Percentiles rank a stretch among this genome's conserved stretches.
phyloP scores from a whole-genome alignment of 2,329 filamentous ascomycete species.

The Neurospora crassa region DNA sequence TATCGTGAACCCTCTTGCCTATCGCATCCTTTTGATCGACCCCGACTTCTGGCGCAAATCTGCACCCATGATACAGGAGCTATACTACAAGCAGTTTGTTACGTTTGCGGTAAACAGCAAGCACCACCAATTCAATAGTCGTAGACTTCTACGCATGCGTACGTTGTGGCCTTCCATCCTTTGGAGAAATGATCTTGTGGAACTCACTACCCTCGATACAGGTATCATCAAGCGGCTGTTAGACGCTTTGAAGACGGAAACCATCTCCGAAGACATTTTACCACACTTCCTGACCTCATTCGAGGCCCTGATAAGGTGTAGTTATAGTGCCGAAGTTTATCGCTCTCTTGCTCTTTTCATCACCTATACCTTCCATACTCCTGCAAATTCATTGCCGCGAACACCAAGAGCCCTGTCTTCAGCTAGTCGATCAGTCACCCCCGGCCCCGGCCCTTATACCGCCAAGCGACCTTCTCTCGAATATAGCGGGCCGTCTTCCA shows the following conservation, averaged over 20 bases:
- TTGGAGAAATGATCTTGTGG: background rate
- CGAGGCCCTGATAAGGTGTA: slow-evolving; percentile 67
- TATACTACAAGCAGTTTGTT: slow-evolving; percentile 90
- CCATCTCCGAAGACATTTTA: slow-evolving; percentile 61
- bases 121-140: slow-evolving; percentile 84
- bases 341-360: slow-evolving; percentile 84
- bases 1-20: slow-evolving; percentile 91
- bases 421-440: slow-evolving; percentile 31
- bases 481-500: slow-evolving; percentile 12
- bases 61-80: slow-evolving; percentile 63
- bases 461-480: slow-evolving; percentile 30
- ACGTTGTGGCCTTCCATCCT: slow-evolving; percentile 29
- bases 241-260: slow-evolving; percentile 81
- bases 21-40: slow-evolving; percentile 84
- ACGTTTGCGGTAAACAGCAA: slow-evolving; percentile 86
- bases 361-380: slow-evolving; percentile 74
- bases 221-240: slow-evolving; percentile 84
- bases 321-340: slow-evolving; percentile 74
- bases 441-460: slow-evolving; percentile 20
- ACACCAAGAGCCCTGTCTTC: slow-evolving; percentile 38
- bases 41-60: slow-evolving; percentile 86
- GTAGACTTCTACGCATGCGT: slow-evolving; percentile 83
- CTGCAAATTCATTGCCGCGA: slow-evolving; percentile 37
- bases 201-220: slow-evolving; percentile 26
- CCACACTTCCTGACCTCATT: slow-evolving; percentile 72